phyloP scores from a whole-genome alignment of 345 rosid species.

The Populus nigra region DNA sequence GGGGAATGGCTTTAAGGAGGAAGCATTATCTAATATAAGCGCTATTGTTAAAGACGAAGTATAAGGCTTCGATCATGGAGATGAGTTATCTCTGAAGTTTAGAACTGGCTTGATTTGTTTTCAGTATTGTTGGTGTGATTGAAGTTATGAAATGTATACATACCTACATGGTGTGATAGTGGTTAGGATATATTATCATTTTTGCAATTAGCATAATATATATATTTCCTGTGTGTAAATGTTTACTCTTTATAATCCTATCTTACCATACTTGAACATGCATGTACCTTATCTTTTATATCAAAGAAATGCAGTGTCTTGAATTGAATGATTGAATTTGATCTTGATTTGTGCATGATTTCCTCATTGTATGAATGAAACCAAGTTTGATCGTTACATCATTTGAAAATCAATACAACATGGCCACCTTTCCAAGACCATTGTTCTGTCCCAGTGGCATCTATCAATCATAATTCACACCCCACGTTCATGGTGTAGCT shows the following conservation, averaged over 20 bases:
- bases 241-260: neutral
- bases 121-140: neutral
- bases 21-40: neutral
- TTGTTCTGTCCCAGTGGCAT: no score
- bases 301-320: slow-evolving; percentile 11
- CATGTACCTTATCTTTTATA: neutral
- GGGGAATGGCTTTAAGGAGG: slow-evolving; percentile 30
- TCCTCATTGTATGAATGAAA: no score
- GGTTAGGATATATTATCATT: slow-evolving; percentile 1
- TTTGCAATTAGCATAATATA: neutral
- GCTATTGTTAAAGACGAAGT: slow-evolving; percentile 17
- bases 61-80: slow-evolving; percentile 13
- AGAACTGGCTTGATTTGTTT: neutral
- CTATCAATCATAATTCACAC: no score
- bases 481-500: no score
- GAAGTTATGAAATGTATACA: neutral
- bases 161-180: slow-evolving; percentile 12
- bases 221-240: neutral
- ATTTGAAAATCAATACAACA: no score
- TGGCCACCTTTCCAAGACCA: no score
- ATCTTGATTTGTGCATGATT: neutral
- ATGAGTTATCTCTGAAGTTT: neutral
- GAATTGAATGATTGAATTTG: slow-evolving; percentile 2
- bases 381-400: no score
- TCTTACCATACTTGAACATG: neutral